Evolutionary conservation across 1,284 basidiomycete genomes (phyloP), one percentile per base, ranked within the genome.

Genomic region (Xerocomus nothofagi): DNA sequence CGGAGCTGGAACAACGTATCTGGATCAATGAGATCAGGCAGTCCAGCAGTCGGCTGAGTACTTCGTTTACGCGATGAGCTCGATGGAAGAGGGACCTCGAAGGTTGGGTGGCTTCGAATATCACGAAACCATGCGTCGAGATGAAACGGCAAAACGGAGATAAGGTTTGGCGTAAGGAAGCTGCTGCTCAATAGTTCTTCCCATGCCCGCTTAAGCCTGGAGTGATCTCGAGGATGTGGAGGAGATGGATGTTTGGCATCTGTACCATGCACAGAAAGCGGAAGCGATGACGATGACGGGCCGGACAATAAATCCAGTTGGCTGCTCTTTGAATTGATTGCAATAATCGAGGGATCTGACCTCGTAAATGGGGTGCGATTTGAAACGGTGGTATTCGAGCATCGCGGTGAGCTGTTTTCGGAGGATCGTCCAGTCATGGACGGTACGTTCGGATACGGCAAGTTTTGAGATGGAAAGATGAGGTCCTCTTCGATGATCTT

Each of bases 401-500:
- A 66, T 38, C 61, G 56, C 4, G 54, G 50, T n/a, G 65, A 59
- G 46, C 56, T 50, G 10, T 57, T 55, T 50, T 49, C 50, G 44
- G 65, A 54, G 41, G 55, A 57, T 55, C 48, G 34, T 51, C 53
- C 33, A 44, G 43, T 57, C n/a, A 49, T 40, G 18, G 56, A 53
- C 21, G 46, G 51, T 33, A 47, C 17, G 21, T 50, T 44, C 11
- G 50, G 38, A 27, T 36, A 47, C 4, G 48, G 45, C 17, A 49
- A 63, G 58, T 29, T 55, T 55, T 54, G 67, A 62, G 75, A 80
- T 4, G 86, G 86, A 58, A 89, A 89, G 38, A 86, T 74, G 14
- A 83, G 72, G 58, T 87, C 84, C 56, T 88, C 86, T 64, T 88
- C 86, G 31, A 86, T 75, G 7, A 87, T 72, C 85, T 88, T 50